Evolutionary conservation across 352 stramenopile species (phyloP).

Genomic region (Thraustochytrium sp.): DNA sequence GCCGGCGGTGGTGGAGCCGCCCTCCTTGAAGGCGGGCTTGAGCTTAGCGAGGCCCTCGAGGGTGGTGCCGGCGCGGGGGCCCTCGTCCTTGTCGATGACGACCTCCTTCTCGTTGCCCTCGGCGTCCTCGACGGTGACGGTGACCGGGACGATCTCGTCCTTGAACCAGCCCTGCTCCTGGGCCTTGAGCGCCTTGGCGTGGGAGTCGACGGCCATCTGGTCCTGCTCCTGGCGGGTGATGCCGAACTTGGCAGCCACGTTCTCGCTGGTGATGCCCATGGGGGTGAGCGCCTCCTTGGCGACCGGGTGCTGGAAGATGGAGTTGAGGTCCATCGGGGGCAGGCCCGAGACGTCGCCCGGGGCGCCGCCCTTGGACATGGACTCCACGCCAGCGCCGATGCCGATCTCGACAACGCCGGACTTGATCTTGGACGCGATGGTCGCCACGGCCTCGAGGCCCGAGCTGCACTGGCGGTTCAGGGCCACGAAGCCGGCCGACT

Average conservation of each 20-base stretch:
- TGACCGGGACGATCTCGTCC: constrained; percentile 68
- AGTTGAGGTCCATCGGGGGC: constrained; percentile 49
- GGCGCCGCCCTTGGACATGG: constrained; percentile 59
- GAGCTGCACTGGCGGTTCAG: constrained; percentile 78
- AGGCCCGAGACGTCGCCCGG: constrained; percentile 26
- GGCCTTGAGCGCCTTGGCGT: constrained; percentile 65
- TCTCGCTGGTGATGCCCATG: constrained; percentile 49
- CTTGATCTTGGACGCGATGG: constrained; percentile 66
- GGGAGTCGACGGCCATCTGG: constrained; percentile 64
- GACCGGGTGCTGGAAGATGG: constrained; percentile 57
- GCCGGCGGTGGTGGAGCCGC: constrained; percentile 65
- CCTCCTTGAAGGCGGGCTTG: constrained; percentile 68
- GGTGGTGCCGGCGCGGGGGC: constrained; percentile 63
- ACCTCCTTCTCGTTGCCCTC: constrained; percentile 68
- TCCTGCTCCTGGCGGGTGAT: constrained; percentile 66
- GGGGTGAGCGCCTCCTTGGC: constrained; percentile 50
- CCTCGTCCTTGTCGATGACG: constrained; percentile 68
- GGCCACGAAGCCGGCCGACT: constrained; percentile 64
- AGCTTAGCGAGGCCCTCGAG: constrained; percentile 64
- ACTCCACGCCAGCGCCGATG: constrained; percentile 74
- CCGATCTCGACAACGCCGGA: constrained; percentile 73
- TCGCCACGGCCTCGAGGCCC: constrained; percentile 71
- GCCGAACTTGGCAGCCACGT: constrained; percentile 45
- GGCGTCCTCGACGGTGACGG: constrained; percentile 56
- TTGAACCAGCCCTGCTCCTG: constrained; percentile 71